Percentiles rank a stretch among this genome's conserved stretches.
Evolutionary conservation across 164 flowering plant genomes (phyloP).

Genomic region (Vitis labrusca): DNA sequence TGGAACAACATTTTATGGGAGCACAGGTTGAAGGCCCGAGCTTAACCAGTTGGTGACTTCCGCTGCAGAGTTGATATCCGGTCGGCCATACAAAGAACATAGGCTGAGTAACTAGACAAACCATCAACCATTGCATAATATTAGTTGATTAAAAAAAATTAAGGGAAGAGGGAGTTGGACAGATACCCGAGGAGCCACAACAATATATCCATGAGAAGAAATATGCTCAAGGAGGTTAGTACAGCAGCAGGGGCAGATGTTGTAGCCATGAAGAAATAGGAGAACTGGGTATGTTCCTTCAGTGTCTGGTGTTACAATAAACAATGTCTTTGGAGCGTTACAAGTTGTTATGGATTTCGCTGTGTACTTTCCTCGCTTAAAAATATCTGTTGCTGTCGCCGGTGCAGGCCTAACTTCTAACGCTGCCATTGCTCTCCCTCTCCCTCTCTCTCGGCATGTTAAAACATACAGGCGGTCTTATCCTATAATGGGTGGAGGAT

Average conservation of each 20-base stretch:
- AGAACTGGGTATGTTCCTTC: constrained; percentile 25
- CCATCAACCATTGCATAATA: no score
- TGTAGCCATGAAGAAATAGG: constrained; percentile 32
- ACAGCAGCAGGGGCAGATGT: constrained; percentile 19
- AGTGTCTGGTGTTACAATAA: constrained; percentile 20
- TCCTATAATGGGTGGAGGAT: no score
- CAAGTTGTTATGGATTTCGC: constrained; percentile 1
- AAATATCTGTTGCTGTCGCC: neutral
- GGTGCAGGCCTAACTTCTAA: neutral
- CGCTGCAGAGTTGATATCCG: no score
- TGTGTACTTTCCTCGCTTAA: neutral
- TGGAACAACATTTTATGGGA: no score
- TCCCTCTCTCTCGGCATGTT: no score
- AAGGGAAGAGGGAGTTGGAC: no score
- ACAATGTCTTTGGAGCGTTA: constrained; percentile 21
- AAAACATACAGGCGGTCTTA: no score
- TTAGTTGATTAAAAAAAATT: no score
- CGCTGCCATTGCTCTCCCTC: constrained; percentile 3
- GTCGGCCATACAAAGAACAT: no score
- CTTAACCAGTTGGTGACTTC: no score
- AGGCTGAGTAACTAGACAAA: no score
- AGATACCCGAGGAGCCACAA: constrained; percentile 40
- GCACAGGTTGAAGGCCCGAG: no score
- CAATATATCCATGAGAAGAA: constrained; percentile 35
- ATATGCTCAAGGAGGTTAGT: constrained; percentile 23